Evolutionary conservation across 1,284 basidiomycete species (phyloP).

Genomic region (Ceratobasidium sp.): DNA sequence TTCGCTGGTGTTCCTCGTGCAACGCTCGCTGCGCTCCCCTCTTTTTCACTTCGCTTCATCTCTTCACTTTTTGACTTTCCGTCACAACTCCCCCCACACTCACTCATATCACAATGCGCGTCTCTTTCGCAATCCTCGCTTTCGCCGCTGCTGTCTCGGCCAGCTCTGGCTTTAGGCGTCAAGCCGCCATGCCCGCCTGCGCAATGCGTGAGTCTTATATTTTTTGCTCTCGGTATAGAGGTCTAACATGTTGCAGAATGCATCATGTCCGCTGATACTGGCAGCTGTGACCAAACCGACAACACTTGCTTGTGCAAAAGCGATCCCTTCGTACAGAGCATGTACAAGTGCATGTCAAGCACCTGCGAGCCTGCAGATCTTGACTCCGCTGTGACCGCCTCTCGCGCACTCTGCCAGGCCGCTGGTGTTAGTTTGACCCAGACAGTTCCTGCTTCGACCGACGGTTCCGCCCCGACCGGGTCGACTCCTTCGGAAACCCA

Average conservation of each 20-base stretch:
- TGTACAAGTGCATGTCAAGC: constrained; percentile 63
- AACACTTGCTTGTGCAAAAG: constrained; percentile 68
- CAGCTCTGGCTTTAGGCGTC: constrained; percentile 54
- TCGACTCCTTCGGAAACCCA: no score
- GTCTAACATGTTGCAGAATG: constrained; percentile 11
- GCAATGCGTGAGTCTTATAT: constrained; percentile 37
- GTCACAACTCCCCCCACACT: constrained; percentile 16
- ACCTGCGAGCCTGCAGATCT: no score
- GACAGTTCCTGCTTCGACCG: constrained; percentile 29
- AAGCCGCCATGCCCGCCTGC: neutral
- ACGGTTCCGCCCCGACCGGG: no score
- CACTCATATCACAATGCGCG: constrained; percentile 64
- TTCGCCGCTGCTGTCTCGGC: constrained; percentile 60
- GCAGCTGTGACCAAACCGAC: constrained; percentile 62
- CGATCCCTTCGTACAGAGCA: constrained; percentile 62
- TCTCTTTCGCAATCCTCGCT: constrained; percentile 63
- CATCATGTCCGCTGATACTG: constrained; percentile 53
- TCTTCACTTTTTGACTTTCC: neutral
- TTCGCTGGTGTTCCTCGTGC: neutral
- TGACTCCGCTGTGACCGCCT: constrained; percentile 60
- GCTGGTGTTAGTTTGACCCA: constrained; percentile 55
- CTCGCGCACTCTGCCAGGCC: constrained; percentile 63
- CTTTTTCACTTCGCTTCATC: constrained; percentile 16
- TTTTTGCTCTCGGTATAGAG: no score
- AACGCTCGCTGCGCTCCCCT: constrained; percentile 1